phyloP scores from a whole-genome alignment of 352 stramenopile genomes.

The Aphanomyces stellatus region DNA sequence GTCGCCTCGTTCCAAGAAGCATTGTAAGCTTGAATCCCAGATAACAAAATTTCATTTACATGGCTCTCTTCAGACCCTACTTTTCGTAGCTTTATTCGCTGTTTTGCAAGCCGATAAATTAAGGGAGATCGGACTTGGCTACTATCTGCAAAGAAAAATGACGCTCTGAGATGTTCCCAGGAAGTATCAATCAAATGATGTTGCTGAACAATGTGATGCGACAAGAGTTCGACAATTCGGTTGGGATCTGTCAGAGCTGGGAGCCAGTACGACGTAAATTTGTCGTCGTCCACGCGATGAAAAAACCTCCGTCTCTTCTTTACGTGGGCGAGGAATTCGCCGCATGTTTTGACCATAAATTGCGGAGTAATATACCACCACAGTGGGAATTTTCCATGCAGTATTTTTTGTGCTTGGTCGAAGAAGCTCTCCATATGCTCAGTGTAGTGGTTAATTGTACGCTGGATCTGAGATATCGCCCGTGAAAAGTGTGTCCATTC shows the following conservation, averaged over 20 bases:
- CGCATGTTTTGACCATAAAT: not conserved
- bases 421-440: not conserved
- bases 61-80: not conserved
- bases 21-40: conserved; percentile 11
- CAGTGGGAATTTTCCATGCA: conserved; percentile 1
- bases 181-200: not conserved
- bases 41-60: not conserved
- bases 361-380: not conserved
- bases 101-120: not conserved
- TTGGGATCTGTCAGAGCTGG: not conserved
- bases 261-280: not conserved
- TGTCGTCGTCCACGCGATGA: not conserved
- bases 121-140: not conserved
- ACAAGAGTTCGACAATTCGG: not conserved
- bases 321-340: not conserved
- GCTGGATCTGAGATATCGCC: not conserved
- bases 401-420: not conserved
- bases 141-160: not conserved
- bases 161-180: not conserved
- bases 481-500: not conserved
- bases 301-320: not conserved
- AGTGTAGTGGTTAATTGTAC: not conserved
- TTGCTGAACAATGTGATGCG: not conserved
- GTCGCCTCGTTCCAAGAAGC: conserved; percentile 1
- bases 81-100: conserved; percentile 6